Percentiles rank a stretch among this genome's conserved stretches.
phyloP scores from a whole-genome alignment of 169 alveolate species.

The Plasmodium ovale region DNA sequence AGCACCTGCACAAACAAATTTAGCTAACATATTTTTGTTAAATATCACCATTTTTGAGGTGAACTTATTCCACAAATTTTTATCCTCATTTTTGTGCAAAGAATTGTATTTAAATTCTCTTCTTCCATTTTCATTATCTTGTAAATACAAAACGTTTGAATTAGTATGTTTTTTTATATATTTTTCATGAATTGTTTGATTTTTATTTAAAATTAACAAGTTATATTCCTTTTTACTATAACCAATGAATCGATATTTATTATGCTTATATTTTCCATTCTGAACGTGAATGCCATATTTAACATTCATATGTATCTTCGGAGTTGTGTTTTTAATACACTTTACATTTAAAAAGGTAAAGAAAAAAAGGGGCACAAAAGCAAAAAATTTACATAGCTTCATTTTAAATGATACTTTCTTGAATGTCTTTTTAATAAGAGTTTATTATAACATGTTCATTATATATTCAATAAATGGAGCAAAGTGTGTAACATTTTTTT shows the following conservation, averaged over 20 bases:
- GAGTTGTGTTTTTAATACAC: conserved; percentile 29
- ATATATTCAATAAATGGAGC: background rate
- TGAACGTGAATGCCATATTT: background rate
- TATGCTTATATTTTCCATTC: conserved; percentile 6
- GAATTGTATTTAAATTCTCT: conserved; percentile 22
- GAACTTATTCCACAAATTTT: conserved; percentile 22
- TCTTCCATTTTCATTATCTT: conserved; percentile 40
- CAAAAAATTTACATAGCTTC: conserved; percentile 17
- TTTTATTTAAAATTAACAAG: conserved; percentile 35
- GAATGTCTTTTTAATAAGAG: background rate
- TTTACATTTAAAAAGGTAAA: conserved; percentile 25
- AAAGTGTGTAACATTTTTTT: background rate
- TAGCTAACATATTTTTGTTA: conserved; percentile 40
- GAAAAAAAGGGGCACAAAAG: conserved; percentile 7
- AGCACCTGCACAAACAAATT: conserved; percentile 26
- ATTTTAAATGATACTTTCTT: conserved; percentile 17
- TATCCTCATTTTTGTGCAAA: conserved; percentile 21
- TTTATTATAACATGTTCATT: background rate
- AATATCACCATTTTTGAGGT: conserved; percentile 16
- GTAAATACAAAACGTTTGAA: conserved; percentile 33
- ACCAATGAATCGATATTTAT: conserved; percentile 51
- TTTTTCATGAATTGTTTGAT: conserved; percentile 20
- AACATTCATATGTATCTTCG: conserved; percentile 12
- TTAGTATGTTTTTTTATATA: conserved; percentile 30
- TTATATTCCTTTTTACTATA: conserved; percentile 31